These are phyloP conservation scores for Blastomyces gilchristii DNA, from an alignment of 2,329 filamentous ascomycete species.

Conservation along the genomic window DNA sequence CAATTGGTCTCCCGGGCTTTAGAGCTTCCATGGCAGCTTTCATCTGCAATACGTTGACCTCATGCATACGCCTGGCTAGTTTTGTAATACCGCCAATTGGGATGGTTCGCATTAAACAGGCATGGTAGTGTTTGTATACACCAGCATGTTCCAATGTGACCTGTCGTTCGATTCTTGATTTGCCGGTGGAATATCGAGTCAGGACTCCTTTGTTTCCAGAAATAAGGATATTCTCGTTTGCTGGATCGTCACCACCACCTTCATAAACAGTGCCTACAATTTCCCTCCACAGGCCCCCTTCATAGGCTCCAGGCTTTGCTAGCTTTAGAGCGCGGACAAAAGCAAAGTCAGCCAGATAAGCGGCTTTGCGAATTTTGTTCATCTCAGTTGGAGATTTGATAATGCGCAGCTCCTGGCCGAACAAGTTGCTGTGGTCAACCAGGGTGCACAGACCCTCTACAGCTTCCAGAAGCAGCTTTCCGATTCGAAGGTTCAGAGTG, in stretches of 20 bases:
- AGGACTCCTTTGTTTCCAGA: slow-evolving; percentile 27
- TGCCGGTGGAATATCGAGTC: slow-evolving; percentile 26
- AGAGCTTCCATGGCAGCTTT: slow-evolving; percentile 21
- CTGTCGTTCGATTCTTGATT: slow-evolving; percentile 24
- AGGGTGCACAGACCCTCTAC: slow-evolving; percentile 24
- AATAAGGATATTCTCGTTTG: slow-evolving; percentile 28
- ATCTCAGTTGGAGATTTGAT: slow-evolving; percentile 25
- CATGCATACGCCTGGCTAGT: slow-evolving; percentile 21
- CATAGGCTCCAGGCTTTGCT: slow-evolving; percentile 27
- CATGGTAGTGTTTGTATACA: slow-evolving; percentile 28
- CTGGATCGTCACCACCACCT: slow-evolving; percentile 27
- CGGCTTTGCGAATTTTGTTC: slow-evolving; percentile 26
- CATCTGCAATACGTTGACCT: slow-evolving; percentile 24
- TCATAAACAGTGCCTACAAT: slow-evolving; percentile 28
- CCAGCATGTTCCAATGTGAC: slow-evolving; percentile 27
- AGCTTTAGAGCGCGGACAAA: slow-evolving; percentile 26
- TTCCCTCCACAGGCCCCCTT: slow-evolving; percentile 28
- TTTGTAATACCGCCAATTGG: slow-evolving; percentile 23
- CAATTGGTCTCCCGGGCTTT: slow-evolving; percentile 21
- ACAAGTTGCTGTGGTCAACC: slow-evolving; percentile 23
- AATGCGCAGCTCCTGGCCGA: slow-evolving; percentile 25
- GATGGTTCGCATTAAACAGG: slow-evolving; percentile 27
- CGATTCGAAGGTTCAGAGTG: slow-evolving; percentile 28
- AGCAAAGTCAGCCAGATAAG: slow-evolving; percentile 27
- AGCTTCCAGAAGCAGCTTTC: slow-evolving; percentile 26